Base-by-base conservation (phyloP, 192 early-diverging fungal species). In the Pilaira anomala region DNA sequence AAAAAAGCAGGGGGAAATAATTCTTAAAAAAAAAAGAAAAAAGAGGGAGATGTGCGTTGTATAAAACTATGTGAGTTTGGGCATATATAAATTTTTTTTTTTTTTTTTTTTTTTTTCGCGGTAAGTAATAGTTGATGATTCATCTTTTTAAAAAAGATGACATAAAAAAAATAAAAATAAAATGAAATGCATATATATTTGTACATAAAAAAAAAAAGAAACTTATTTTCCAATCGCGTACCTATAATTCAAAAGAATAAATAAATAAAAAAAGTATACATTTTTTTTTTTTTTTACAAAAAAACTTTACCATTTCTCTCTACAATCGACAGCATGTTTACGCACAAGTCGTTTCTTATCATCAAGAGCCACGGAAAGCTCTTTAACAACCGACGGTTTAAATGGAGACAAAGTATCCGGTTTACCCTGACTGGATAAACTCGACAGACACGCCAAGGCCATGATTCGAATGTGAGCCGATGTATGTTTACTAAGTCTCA, bases 321-420 rank as follows among this genome's bases (percentile, higher is more conserved):
- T 77, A 36, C 91, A 89, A 57, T 91, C 87, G 8, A 91, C 93
- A 6, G 94, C 97, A 63, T 92, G 87, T 59, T 79, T 80, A 33
- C 97, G 78, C 14, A 98, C 97, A 28, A 85, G 42, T 22, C 94
- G 81, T 73, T 96, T 96, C 24, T 75, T 87, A 72, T 98, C 97
- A 76, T 98, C 94, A 53, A 95, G 67, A 0, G 84, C 83, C n/a
- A 44, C 63, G 1, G 72, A 75, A 26, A 98, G 75, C 18, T 80
- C 82, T 25, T 77, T 69, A 14, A 95, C 63, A 3, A 97, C 78
- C 53, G 48, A 72, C 9, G 55, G 68, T 67, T 89, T 87, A 53
- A 81, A 84, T 0, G 88, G 84, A 24, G 75, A 73, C 12, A 94
- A 60, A 0, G 77, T 73, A 3, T 82, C 60, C 52, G 80, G 83